Evolutionary conservation across 345 rosid genomes (phyloP).

Genomic region (Syzygium aqueum): DNA sequence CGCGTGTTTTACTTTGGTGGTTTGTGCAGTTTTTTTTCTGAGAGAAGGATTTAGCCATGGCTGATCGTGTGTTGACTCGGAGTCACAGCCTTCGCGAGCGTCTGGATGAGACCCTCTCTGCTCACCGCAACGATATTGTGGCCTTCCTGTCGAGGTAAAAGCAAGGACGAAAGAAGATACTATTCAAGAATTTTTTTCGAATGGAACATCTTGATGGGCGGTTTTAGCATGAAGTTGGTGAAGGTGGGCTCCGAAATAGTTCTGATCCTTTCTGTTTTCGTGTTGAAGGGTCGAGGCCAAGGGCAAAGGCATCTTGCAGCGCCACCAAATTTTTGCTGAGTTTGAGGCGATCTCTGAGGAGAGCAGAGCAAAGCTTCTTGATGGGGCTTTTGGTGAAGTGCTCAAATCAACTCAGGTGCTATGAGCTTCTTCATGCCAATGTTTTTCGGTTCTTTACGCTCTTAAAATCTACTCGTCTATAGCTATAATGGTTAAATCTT

Average conservation of each 20-base stretch:
- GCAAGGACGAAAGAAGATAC: not conserved
- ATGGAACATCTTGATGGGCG: not conserved
- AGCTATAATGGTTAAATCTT: not conserved
- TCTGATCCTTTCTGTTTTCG: not conserved
- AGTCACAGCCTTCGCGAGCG: conserved; percentile 69
- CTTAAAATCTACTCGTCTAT: not conserved
- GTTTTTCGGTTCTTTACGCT: not conserved
- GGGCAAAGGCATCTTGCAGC: conserved; percentile 74
- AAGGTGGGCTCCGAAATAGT: not conserved
- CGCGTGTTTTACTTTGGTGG: not conserved
- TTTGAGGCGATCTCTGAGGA: conserved; percentile 61
- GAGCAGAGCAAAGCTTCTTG: conserved; percentile 36
- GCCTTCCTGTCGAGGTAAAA: conserved; percentile 64
- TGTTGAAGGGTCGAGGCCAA: conserved; percentile 49
- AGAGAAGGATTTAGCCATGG: conserved; percentile 26
- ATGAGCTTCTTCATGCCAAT: not conserved
- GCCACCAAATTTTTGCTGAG: conserved; percentile 62
- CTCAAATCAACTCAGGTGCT: conserved; percentile 57
- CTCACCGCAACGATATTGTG: conserved; percentile 57
- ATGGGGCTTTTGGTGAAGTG: conserved; percentile 56
- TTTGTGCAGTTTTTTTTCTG: not conserved
- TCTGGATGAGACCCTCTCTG: conserved; percentile 57
- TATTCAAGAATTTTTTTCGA: not conserved
- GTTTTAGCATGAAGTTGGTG: not conserved
- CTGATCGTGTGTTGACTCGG: conserved; percentile 44